These are phyloP conservation scores for Eucalyptus erythrocorys DNA, from an alignment of 345 rosid species.

Conservation along the genomic window DNA sequence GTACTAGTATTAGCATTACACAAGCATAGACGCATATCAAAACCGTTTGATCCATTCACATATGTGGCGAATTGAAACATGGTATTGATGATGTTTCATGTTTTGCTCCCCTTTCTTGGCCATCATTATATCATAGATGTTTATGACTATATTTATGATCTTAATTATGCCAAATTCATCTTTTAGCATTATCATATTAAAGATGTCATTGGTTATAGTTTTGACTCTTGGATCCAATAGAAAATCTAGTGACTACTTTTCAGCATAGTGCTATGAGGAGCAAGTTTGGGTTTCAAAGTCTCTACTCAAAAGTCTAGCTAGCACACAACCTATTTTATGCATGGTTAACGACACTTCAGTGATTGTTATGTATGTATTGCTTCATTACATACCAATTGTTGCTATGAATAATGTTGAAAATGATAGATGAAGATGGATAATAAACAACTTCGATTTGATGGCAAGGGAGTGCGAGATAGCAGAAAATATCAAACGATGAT, in stretches of 20 bases:
- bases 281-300: not conserved
- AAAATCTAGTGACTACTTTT: not conserved
- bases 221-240: not conserved
- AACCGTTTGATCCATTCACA: too few species aligned
- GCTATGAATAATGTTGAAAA: too few species aligned
- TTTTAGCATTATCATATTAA: not conserved
- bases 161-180: not conserved
- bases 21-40: too few species aligned
- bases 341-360: fast-evolving
- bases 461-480: fast-evolving
- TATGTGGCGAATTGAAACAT: too few species aligned
- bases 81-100: too few species aligned
- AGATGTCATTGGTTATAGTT: not conserved
- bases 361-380: fast-evolving
- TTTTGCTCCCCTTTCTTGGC: too few species aligned
- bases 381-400: not conserved
- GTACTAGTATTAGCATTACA: not conserved
- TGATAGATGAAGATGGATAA: not conserved
- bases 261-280: not conserved
- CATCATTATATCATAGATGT: too few species aligned
- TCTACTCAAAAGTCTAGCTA: not conserved
- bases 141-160: not conserved
- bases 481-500: too few species aligned
- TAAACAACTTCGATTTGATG: not conserved
- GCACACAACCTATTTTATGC: fast-evolving